Percentiles rank a stretch among this genome's conserved stretches.
These are phyloP conservation scores for Xylariaceae sp. DNA, from an alignment of 2,329 filamentous ascomycete genomes.

Conservation along the genomic window DNA sequence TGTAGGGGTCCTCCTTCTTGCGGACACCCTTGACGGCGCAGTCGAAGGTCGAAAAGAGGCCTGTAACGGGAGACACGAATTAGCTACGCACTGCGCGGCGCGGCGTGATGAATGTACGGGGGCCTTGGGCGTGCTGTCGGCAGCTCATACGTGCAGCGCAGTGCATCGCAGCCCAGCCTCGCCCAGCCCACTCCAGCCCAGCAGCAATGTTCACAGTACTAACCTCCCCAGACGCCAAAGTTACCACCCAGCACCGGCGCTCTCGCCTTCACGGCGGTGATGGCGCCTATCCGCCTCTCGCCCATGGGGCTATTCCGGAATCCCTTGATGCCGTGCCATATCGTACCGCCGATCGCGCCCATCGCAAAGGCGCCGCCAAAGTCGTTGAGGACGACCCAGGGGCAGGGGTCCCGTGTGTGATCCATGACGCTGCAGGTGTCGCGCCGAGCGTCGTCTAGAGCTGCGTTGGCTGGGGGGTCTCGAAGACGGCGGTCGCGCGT, in stretches of 20 bases:
- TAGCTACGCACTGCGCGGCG: too few relatives aligned
- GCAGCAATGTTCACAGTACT: too few relatives aligned
- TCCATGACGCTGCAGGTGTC: conserved; percentile 54
- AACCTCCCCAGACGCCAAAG: conserved; percentile 93
- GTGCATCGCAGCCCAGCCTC: too few relatives aligned
- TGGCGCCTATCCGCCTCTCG: conserved; percentile 88
- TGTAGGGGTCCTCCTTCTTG: conserved; percentile 97
- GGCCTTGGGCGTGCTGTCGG: too few relatives aligned
- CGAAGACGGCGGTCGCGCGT: background rate
- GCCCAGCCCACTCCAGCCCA: too few relatives aligned
- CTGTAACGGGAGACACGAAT: too few relatives aligned
- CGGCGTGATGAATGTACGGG: too few relatives aligned
- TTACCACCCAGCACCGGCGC: conserved; percentile 95
- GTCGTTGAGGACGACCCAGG: conserved; percentile 93
- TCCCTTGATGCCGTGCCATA: conserved; percentile 54
- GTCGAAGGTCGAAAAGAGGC: conserved; percentile 86
- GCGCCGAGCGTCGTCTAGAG: conserved; percentile 1
- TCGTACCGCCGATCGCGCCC: conserved; percentile 46
- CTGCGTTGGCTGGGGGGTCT: too few relatives aligned
- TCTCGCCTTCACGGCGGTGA: conserved; percentile 96
- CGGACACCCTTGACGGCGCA: conserved; percentile 90
- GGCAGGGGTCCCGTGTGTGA: conserved; percentile 94
- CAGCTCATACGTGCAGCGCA: too few relatives aligned
- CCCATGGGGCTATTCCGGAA: conserved; percentile 86
- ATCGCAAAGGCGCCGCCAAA: conserved; percentile 96